Percentiles rank a stretch among this genome's conserved stretches.
phyloP scores from a whole-genome alignment of 306 rosid species.

The Prinsepia uniflora region DNA sequence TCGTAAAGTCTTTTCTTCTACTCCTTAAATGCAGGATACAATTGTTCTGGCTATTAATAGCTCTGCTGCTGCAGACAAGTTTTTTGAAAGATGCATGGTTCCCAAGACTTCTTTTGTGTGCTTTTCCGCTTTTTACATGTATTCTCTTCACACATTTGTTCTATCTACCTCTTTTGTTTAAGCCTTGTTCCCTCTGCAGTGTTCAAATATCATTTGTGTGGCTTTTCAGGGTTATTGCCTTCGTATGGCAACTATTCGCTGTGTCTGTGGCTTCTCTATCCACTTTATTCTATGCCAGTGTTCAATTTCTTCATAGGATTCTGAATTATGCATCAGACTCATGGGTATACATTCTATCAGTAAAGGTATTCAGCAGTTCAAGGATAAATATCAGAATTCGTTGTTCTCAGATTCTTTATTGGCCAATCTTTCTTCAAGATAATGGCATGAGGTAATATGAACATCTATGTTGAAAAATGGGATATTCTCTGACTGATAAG shows the following conservation, averaged over 20 bases:
- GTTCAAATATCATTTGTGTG: constrained; percentile 29
- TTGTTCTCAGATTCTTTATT: constrained; percentile 78
- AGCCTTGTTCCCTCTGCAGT: constrained; percentile 18
- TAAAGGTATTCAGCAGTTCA: constrained; percentile 49
- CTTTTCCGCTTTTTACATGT: constrained; percentile 38
- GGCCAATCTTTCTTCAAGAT: constrained; percentile 84
- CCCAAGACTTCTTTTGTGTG: constrained; percentile 40
- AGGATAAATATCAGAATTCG: constrained; percentile 61
- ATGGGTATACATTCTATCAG: constrained; percentile 44
- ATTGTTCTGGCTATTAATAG: constrained; percentile 77
- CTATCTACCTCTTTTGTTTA: constrained; percentile 7
- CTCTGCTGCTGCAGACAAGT: constrained; percentile 49
- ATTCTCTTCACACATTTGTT: constrained; percentile 28
- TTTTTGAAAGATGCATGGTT: constrained; percentile 39
- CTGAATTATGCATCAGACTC: constrained; percentile 47
- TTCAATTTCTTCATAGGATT: constrained; percentile 53
- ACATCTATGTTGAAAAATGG: neutral
- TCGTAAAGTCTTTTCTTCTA: constrained; percentile 5
- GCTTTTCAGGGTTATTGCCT: constrained; percentile 58
- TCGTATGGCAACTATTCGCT: constrained; percentile 55
- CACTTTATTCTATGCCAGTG: constrained; percentile 50
- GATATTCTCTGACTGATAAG: constrained; percentile 11
- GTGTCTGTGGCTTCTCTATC: constrained; percentile 61
- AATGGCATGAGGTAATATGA: constrained; percentile 61
- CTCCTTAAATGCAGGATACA: constrained; percentile 47